Base-by-base conservation (phyloP, 1,139 yeast genomes). In the Yamadazyma diospyri region DNA sequence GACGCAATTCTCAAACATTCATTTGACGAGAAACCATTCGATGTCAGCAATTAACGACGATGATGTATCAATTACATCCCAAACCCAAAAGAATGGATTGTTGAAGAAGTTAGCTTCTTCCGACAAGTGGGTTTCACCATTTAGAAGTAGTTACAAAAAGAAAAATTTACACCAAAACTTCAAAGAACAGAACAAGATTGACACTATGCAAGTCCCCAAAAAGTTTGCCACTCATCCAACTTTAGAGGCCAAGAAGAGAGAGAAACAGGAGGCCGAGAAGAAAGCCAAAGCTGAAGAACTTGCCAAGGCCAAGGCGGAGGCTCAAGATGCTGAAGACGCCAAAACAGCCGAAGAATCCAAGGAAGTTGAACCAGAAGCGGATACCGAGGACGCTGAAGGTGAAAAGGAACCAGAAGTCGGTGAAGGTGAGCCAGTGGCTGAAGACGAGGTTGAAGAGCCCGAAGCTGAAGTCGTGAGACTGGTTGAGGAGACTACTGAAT, bases 81-180 rank as follows among this genome's bases (percentile, higher is more conserved):
- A 33, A 15, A 25, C 37, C 15, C 32, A 32, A 13, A 20, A 40
- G 16, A 36, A 35, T 28, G 46, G 45, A 37, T 55, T 56, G 40
- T 62, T 68, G 49, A 67, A 66, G 50, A 54, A 64, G 46, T 60
- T 65, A 53, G 51, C 71, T 13, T 45, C 61, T 23, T 55, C 61
- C 27, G 54, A 60, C 16, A 50, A 59, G 5, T 74, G 79, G 79
- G 65, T 69, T 9, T 72, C 79, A 5, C 79, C 79, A 6, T 74
- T 74, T 42, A 66, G 80, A 52, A 49, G 28, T 12, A 23, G 33
- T n/a, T 3, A 54, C 20, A 43, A 53, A 29, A 47, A 46, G 38
- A 58, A 56, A 47, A 60, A 61, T 43, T 55, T 59, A 34, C 54
- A 58, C 40, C 51, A 59, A 40, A 60, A 68, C 40, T 61, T 63